Evolutionary conservation across 768 basidiomycete species (phyloP), one percentile per base, ranked within the genome.

Genomic region (Tylopilus plumbeoviolaceoides): DNA sequence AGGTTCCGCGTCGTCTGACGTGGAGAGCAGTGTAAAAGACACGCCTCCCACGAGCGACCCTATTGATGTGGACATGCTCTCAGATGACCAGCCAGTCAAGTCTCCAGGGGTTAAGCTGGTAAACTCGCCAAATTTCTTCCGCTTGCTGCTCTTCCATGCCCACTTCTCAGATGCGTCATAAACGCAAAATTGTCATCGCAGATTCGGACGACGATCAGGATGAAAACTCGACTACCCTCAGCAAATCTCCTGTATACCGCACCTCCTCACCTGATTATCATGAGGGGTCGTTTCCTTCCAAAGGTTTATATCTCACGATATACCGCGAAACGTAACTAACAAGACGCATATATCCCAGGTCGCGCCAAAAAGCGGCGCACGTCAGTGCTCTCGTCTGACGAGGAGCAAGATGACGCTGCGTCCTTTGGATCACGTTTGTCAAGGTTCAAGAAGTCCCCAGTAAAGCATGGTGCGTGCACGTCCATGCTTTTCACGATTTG

Each of bases 1-100:
- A 11, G 70, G 68, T 54, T 73, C 73, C 4, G 54, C 62, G 31
- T 77, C 75, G 17, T 85, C 82, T 41, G 80, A 80, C 21, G 72
- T 70, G 20, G 73, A 71, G 18, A 75, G 73, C 47, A 85, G 75
- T 57, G 50, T 61, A 38, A 72, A 70, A 27, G 77, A 79, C 15
- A 88, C 87, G 2, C 89, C 89, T 25, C 88, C 88, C 0, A 87
- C 87, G 3, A 91, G 88, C 57, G 87, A 91, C 51, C 75, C 80
- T 27, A 79, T 90, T 51, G 88, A 91, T 58, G 78, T 91, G 10
- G 88, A 90, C 63, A 84, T 89, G 82, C 57, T 83, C 45, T 76
- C 75, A 8, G 78, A 76, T 30, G 59, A 68, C 2, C 79, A 54
- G 17, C 11, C 75, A 12, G 79, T 78, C 39, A 78, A 77, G 20